Evolutionary conservation across 179 eudicot species (phyloP).

Genomic region (Carnegiea gigantea): DNA sequence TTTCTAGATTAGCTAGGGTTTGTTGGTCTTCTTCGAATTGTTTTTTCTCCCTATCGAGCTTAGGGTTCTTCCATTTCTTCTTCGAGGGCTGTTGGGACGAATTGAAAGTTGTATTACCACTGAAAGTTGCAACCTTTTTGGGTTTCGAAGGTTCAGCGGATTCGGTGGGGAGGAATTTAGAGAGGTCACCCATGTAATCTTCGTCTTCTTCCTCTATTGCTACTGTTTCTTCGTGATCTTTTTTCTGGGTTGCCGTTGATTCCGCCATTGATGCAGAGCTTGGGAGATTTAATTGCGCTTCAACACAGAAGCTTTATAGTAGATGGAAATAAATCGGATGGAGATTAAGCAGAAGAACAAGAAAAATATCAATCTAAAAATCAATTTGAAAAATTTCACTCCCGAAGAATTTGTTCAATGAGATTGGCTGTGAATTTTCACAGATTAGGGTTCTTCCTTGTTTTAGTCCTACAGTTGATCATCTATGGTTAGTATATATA

Average conservation of each 20-base stretch:
- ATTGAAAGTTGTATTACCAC: constrained; percentile 13
- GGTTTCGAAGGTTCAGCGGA: constrained; percentile 36
- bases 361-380: no score
- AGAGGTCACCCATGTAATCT: constrained; percentile 91
- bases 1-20: constrained; percentile 57
- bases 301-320: neutral
- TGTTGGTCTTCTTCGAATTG: constrained; percentile 64
- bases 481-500: no score
- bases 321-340: no score
- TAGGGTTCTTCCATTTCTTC: constrained; percentile 46
- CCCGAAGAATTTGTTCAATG: no score
- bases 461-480: neutral
- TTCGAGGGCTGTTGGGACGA: constrained; percentile 35
- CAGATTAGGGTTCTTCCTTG: neutral
- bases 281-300: neutral
- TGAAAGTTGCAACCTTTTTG: constrained; percentile 30
- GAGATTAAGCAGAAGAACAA: no score
- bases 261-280: constrained; percentile 49
- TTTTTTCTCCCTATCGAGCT: constrained; percentile 48
- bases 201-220: constrained; percentile 48
- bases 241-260: constrained; percentile 1
- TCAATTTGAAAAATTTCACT: no score
- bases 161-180: constrained; percentile 60
- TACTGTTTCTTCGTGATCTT: neutral
- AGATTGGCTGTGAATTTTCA: no score